phyloP scores from a whole-genome alignment of 148 eudicot species.

The Vaccinium vitisidaea region DNA sequence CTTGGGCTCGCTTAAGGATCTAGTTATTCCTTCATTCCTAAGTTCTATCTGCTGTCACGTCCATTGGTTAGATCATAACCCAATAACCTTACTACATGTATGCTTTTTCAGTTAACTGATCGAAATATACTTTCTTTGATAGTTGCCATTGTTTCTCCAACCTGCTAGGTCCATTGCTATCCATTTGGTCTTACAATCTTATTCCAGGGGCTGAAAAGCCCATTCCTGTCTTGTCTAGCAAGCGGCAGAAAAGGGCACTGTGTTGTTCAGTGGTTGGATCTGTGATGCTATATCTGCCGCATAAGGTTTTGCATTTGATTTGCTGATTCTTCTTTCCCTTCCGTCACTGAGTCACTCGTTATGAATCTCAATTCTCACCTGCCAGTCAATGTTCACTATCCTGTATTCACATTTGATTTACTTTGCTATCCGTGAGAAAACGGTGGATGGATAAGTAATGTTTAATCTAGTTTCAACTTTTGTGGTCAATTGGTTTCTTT shows the following conservation, averaged over 20 bases:
- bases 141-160: background rate
- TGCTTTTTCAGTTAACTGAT: background rate
- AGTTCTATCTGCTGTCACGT: background rate
- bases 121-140: background rate
- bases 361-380: background rate
- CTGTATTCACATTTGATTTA: background rate
- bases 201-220: background rate
- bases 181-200: slow-evolving; percentile 2
- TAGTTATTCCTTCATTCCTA: background rate
- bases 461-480: background rate
- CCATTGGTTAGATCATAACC: background rate
- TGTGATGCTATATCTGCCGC: slow-evolving; percentile 6
- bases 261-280: background rate
- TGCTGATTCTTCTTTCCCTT: background rate
- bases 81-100: background rate
- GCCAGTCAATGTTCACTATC: background rate
- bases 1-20: background rate
- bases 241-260: background rate
- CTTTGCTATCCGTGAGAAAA: background rate
- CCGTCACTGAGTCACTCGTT: background rate
- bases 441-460: background rate
- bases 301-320: background rate
- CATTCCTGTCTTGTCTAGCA: background rate
- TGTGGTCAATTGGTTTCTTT: slow-evolving; percentile 16
- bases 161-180: background rate